A percentile compares a stretch with the other conserved stretches of the same genome.
phyloP scores from a whole-genome alignment of 2,329 filamentous ascomycete species.

The Decorospora gaudefroyi region DNA sequence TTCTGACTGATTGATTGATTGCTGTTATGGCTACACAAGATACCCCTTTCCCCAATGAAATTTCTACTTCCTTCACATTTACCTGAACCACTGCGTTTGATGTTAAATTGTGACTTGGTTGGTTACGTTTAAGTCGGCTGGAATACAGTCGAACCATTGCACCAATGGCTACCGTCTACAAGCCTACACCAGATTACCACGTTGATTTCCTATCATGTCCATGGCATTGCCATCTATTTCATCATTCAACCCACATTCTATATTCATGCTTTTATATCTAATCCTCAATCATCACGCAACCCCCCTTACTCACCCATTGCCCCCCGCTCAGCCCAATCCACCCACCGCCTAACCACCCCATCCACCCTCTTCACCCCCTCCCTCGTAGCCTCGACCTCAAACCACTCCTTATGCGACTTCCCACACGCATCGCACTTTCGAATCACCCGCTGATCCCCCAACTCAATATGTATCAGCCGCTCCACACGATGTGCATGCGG shows the following conservation, averaged over 20 bases:
- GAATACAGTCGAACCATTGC: too few relatives aligned
- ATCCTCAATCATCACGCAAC: too few relatives aligned
- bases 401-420: slow-evolving; percentile 90
- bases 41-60: slow-evolving; percentile 36
- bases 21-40: slow-evolving; percentile 34
- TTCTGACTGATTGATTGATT: slow-evolving; percentile 17
- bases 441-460: slow-evolving; percentile 64
- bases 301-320: slow-evolving; percentile 13
- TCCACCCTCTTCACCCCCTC: slow-evolving; percentile 70
- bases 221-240: too few relatives aligned
- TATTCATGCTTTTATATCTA: too few relatives aligned
- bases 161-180: too few relatives aligned
- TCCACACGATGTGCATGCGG: slow-evolving; percentile 88
- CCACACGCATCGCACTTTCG: slow-evolving; percentile 77
- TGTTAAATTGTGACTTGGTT: too few relatives aligned
- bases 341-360: slow-evolving; percentile 81
- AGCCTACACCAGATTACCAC: too few relatives aligned
- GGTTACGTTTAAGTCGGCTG: too few relatives aligned
- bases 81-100: neutral
- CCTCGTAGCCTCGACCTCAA: slow-evolving; percentile 78
- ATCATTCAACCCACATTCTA: too few relatives aligned
- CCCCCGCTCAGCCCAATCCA: slow-evolving; percentile 71
- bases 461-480: slow-evolving; percentile 85
- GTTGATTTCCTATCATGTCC: too few relatives aligned
- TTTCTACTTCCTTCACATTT: slow-evolving; percentile 3